A percentile compares a stretch with the other conserved stretches of the same genome.
Conservation (phyloP, 2,329 filamentous ascomycete genomes). For the Cytospora leucostoma region DNA sequence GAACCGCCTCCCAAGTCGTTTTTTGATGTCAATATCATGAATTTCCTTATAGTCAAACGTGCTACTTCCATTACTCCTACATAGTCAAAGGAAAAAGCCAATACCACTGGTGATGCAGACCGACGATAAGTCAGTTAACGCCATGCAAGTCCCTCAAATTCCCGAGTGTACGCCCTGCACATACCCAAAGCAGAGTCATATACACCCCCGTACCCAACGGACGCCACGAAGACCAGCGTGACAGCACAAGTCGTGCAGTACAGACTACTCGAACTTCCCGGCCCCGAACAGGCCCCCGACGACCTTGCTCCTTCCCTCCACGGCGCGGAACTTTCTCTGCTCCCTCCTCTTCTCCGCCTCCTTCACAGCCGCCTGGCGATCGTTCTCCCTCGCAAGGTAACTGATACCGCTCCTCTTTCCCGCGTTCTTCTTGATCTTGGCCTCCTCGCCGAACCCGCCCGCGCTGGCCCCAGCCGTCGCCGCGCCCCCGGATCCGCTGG, state of each 20-base stretch:
- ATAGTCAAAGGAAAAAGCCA: neutral
- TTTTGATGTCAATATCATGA: neutral
- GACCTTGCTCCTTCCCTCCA: slow-evolving; percentile 55
- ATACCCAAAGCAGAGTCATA: neutral
- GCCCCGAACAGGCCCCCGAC: slow-evolving; percentile 61
- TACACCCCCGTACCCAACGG: neutral
- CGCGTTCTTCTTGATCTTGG: slow-evolving; percentile 61
- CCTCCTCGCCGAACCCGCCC: slow-evolving; percentile 41
- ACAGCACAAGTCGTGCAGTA: neutral
- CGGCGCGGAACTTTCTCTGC: slow-evolving; percentile 59
- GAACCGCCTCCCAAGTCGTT: neutral
- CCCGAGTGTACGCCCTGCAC: neutral
- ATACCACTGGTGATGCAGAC: neutral
- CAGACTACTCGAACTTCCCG: slow-evolving; percentile 53
- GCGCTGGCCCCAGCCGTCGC: neutral
- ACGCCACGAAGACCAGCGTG: neutral
- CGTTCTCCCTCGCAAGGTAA: slow-evolving; percentile 61
- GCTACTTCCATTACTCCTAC: neutral
- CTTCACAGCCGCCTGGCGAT: slow-evolving; percentile 54
- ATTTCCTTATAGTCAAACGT: neutral
- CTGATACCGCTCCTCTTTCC: slow-evolving; percentile 63
- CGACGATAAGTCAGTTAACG: neutral
- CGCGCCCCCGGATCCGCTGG: neutral
- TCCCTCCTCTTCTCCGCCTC: slow-evolving; percentile 61
- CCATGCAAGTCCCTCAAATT: neutral